Percentiles rank a stretch among this genome's conserved stretches.
These are phyloP conservation scores for Phytophthora fragariae DNA, from an alignment of 352 stramenopile genomes.

Conservation along the genomic window DNA sequence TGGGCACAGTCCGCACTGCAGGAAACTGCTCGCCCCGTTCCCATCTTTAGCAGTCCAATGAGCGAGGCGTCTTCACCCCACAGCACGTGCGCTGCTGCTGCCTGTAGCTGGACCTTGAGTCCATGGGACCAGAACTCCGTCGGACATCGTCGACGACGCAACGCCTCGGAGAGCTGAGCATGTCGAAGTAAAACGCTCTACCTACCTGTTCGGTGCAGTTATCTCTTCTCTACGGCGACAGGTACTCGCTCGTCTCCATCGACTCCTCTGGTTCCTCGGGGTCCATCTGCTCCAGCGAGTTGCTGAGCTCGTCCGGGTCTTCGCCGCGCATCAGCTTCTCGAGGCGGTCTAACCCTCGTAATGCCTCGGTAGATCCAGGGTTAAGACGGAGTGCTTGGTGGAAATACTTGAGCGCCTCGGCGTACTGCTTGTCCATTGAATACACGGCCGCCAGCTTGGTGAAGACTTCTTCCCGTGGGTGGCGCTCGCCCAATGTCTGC, in stretches of 20 bases:
- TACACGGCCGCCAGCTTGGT: constrained; percentile 81
- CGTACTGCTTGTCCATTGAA: constrained; percentile 73
- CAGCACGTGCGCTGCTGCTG: constrained; percentile 14
- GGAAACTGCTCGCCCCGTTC: constrained; percentile 31
- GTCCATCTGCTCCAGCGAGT: constrained; percentile 69
- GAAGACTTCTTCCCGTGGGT: constrained; percentile 69
- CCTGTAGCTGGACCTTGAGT: background rate
- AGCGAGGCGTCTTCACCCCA: background rate
- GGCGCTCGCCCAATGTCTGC: constrained; percentile 53
- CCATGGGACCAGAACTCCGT: constrained; percentile 5
- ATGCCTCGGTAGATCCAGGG: constrained; percentile 53
- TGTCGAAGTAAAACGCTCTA: constrained; percentile 14
- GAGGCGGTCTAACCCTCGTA: constrained; percentile 69
- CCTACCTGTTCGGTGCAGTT: background rate
- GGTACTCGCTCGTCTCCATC: constrained; percentile 61
- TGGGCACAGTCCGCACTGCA: constrained; percentile 13
- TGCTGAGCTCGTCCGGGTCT: constrained; percentile 73
- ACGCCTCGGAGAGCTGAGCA: constrained; percentile 5
- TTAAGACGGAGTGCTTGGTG: constrained; percentile 74
- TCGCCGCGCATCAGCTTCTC: constrained; percentile 86
- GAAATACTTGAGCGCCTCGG: constrained; percentile 74
- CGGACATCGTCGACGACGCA: constrained; percentile 15
- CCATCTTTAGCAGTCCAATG: constrained; percentile 20
- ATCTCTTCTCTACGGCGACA: constrained; percentile 33
- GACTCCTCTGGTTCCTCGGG: constrained; percentile 62